Evolutionary conservation across 495 filamentous ascomycete genomes (phyloP).

Genomic region (Penicillium subrubescens): DNA sequence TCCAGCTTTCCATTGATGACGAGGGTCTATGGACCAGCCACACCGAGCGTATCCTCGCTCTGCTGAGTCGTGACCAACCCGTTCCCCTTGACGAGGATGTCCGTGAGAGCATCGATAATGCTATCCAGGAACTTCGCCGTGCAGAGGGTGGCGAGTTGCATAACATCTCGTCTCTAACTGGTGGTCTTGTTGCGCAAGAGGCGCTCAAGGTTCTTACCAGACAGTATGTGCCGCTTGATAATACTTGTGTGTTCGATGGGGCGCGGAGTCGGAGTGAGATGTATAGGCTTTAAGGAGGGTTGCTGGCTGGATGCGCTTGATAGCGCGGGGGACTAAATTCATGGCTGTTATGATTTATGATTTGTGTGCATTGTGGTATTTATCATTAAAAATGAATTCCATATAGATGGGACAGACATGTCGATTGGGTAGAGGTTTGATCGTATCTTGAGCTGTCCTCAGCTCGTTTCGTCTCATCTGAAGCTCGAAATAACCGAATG

Average conservation of each 20-base stretch:
- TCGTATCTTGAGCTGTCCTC: neutral
- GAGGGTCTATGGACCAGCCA: constrained; percentile 41
- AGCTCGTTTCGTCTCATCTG: neutral
- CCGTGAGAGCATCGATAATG: constrained; percentile 49
- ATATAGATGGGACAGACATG: neutral
- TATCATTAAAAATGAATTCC: neutral
- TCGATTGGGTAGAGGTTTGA: neutral
- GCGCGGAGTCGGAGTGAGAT: constrained; percentile 78
- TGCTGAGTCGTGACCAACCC: constrained; percentile 52
- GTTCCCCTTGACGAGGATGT: constrained; percentile 41
- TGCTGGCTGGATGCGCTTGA: neutral
- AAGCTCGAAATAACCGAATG: neutral
- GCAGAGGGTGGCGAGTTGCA: constrained; percentile 88
- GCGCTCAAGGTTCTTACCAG: constrained; percentile 93
- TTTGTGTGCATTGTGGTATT: constrained; percentile 2
- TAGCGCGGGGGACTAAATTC: neutral
- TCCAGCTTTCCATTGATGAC: constrained; percentile 35
- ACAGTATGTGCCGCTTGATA: constrained; percentile 95
- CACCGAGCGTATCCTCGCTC: constrained; percentile 42
- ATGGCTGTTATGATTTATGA: constrained; percentile 16
- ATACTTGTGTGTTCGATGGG: constrained; percentile 92
- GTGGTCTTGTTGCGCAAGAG: constrained; percentile 94
- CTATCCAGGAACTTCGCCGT: constrained; percentile 68
- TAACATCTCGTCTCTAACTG: constrained; percentile 87
- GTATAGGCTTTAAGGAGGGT: constrained; percentile 37